Evolutionary conservation across 2,329 filamentous ascomycete genomes (phyloP).

Genomic region (Tolypocladium guangdongense): DNA sequence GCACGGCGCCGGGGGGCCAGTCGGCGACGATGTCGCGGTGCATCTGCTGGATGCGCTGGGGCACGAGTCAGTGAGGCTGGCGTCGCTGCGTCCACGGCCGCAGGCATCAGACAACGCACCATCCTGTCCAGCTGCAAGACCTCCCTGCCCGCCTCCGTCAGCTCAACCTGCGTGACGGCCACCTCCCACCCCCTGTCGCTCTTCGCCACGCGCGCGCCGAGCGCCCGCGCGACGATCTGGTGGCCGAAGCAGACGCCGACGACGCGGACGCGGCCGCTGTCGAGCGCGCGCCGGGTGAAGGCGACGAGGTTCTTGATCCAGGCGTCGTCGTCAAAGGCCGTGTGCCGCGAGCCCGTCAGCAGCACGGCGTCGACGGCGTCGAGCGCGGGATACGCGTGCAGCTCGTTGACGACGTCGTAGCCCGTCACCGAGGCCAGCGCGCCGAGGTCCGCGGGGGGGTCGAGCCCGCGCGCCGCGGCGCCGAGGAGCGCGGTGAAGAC

Average conservation of each 20-base stretch:
- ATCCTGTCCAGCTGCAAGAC: slow-evolving; percentile 26
- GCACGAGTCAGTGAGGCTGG: background rate
- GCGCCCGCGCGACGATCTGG: slow-evolving; percentile 33
- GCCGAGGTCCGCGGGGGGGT: slow-evolving; percentile 27
- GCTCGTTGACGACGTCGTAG: slow-evolving; percentile 60
- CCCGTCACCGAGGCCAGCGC: slow-evolving; percentile 46
- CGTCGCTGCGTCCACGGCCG: too few relatives aligned
- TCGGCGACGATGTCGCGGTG: slow-evolving; percentile 32
- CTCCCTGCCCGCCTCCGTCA: slow-evolving; percentile 28
- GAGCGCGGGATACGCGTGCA: slow-evolving; percentile 58
- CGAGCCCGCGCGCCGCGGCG: slow-evolving; percentile 37
- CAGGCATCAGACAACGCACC: slow-evolving; percentile 8
- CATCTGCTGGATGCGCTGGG: slow-evolving; percentile 33
- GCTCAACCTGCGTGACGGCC: slow-evolving; percentile 27
- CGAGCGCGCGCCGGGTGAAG: slow-evolving; percentile 22
- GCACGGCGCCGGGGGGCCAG: slow-evolving; percentile 26
- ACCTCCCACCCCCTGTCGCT: slow-evolving; percentile 33
- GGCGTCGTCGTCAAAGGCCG: slow-evolving; percentile 28
- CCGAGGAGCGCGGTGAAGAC: slow-evolving; percentile 54
- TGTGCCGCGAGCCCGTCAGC: slow-evolving; percentile 61
- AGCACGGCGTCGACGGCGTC: slow-evolving; percentile 72
- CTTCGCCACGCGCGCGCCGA: slow-evolving; percentile 25
- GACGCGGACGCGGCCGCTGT: slow-evolving; percentile 48
- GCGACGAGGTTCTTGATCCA: slow-evolving; percentile 33
- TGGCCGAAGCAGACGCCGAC: slow-evolving; percentile 38